phyloP scores from a whole-genome alignment of 306 rosid species.

The Pyrus pyrifolia region DNA sequence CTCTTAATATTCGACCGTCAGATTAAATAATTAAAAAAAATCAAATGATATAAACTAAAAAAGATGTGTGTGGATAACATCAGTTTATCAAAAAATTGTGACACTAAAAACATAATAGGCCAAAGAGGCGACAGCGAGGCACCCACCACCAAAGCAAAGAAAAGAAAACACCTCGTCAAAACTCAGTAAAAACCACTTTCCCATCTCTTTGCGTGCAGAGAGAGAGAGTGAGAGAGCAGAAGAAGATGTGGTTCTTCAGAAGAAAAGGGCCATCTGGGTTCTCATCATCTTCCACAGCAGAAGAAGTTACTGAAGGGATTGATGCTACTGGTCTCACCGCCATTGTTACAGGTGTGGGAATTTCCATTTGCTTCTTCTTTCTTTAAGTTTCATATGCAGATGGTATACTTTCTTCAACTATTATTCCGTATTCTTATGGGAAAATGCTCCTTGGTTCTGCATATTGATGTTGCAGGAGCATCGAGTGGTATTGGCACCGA shows the following conservation, averaged over 20 bases:
- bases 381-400: not conserved
- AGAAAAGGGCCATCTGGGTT: conserved; percentile 65
- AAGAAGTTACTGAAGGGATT: conserved; percentile 63
- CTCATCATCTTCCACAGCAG: conserved; percentile 66
- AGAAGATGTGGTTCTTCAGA: conserved; percentile 59
- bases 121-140: too few relatives aligned
- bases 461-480: conserved; percentile 49
- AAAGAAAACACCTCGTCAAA: not conserved
- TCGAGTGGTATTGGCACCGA: conserved; percentile 80
- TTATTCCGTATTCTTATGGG: not conserved
- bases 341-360: conserved; percentile 63
- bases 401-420: too few relatives aligned
- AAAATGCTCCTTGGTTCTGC: conserved; percentile 4
- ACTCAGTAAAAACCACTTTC: not conserved
- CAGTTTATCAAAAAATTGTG: not conserved
- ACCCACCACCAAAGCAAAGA: not conserved
- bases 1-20: too few relatives aligned
- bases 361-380: not conserved
- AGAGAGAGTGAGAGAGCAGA: too few relatives aligned
- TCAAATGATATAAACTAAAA: too few relatives aligned
- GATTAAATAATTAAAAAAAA: too few relatives aligned
- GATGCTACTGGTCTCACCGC: conserved; percentile 75
- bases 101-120: too few relatives aligned
- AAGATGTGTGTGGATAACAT: accelerated
- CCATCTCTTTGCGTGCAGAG: not conserved